These are phyloP conservation scores for Penicillium griseofulvum DNA, from an alignment of 2,329 filamentous ascomycete species.

Conservation along the genomic window DNA sequence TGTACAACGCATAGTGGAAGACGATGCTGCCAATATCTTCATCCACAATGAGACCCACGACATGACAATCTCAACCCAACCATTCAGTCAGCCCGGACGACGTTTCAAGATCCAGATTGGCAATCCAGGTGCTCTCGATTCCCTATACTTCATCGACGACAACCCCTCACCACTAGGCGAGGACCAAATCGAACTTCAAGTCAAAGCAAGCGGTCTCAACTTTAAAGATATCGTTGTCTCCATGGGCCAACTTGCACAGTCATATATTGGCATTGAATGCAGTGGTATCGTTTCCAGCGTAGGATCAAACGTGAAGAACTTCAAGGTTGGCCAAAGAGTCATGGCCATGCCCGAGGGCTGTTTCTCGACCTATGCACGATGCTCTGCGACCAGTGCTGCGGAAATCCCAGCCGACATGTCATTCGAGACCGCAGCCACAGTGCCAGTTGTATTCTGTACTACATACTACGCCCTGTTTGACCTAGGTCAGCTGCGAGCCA, in stretches of 20 bases:
- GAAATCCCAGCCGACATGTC: constrained; percentile 19
- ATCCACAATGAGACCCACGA: constrained; percentile 27
- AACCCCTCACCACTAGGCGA: constrained; percentile 12
- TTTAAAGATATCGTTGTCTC: constrained; percentile 38
- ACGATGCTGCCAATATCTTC: constrained; percentile 20
- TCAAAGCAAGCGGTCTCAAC: constrained; percentile 37
- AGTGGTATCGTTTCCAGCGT: constrained; percentile 33
- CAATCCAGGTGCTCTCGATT: constrained; percentile 23
- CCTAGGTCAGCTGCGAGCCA: constrained; percentile 18
- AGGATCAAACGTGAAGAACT: constrained; percentile 28
- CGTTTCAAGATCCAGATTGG: constrained; percentile 25
- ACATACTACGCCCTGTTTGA: constrained; percentile 23
- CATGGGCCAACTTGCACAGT: constrained; percentile 34
- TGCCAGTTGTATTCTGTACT: constrained; percentile 24
- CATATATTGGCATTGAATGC: constrained; percentile 36
- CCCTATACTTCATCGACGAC: constrained; percentile 26
- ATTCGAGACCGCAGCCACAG: constrained; percentile 20
- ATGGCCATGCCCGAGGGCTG: constrained; percentile 31
- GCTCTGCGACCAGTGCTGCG: constrained; percentile 23
- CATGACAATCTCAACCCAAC: constrained; percentile 19
- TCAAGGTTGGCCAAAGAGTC: constrained; percentile 36
- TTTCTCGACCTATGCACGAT: constrained; percentile 32
- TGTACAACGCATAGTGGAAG: constrained; percentile 21
- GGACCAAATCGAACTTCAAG: constrained; percentile 35
- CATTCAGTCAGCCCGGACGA: constrained; percentile 21